Evolutionary conservation across 129 eudicot species (phyloP).

Genomic region (Deinandra increscens): DNA sequence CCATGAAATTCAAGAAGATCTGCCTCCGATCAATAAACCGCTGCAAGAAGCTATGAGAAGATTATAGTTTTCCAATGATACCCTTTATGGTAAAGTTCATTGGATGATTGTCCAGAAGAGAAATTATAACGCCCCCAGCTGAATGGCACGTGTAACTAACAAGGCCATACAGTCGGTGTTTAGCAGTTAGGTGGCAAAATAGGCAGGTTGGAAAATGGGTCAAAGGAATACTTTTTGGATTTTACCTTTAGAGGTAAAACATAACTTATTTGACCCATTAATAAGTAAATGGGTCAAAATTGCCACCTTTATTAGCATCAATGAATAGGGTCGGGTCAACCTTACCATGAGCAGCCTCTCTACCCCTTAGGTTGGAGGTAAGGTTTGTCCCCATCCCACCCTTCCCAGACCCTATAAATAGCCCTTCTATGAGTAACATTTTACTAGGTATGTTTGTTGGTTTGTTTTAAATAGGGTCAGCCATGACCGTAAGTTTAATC

Average conservation of each 20-base stretch:
- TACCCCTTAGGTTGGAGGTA: too few relatives aligned
- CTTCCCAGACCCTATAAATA: too few relatives aligned
- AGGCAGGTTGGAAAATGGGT: constrained; percentile 14
- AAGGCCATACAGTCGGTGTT: constrained; percentile 35
- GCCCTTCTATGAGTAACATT: too few relatives aligned
- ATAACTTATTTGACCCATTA: constrained; percentile 3
- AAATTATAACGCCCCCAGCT: constrained; percentile 23
- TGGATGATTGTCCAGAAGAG: constrained; percentile 27
- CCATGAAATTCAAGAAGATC: constrained; percentile 28
- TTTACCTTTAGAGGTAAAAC: constrained; percentile 5
- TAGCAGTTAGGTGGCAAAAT: constrained; percentile 8
- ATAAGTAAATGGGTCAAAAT: not conserved
- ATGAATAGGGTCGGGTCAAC: constrained; percentile 14
- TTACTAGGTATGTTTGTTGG: too few relatives aligned
- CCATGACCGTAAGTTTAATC: constrained; percentile 11
- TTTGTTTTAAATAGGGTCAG: not conserved
- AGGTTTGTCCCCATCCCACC: too few relatives aligned
- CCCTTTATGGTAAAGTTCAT: constrained; percentile 29
- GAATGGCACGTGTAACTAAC: constrained; percentile 32
- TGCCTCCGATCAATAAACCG: constrained; percentile 38
- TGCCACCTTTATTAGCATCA: constrained; percentile 6
- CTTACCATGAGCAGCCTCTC: too few relatives aligned
- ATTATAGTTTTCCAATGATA: constrained; percentile 26
- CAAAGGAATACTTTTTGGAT: not conserved
- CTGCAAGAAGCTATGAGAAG: constrained; percentile 41